Conservation (phyloP, 257 asterid genomes). For the Solanum paucissectum region DNA sequence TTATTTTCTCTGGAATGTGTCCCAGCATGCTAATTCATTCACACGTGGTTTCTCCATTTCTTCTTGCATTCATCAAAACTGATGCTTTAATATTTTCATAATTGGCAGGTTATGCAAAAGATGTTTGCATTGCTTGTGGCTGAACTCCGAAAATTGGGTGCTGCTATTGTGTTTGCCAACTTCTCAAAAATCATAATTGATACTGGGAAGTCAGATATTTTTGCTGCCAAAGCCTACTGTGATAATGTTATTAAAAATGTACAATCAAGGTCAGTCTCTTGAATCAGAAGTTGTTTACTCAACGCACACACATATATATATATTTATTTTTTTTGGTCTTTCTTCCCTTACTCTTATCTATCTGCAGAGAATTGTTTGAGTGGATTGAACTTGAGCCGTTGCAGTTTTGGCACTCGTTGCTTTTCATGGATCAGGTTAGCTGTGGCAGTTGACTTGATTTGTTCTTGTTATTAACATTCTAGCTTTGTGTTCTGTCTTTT, state of each 20-base stretch:
- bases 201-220: conserved; percentile 78
- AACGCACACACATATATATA: background rate
- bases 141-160: conserved; percentile 91
- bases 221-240: conserved; percentile 92
- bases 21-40: background rate
- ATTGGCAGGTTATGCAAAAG: conserved; percentile 80
- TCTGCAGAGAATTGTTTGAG: conserved; percentile 78
- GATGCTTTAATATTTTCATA: background rate
- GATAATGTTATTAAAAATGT: conserved; percentile 76
- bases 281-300: background rate
- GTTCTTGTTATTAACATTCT: background rate
- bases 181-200: conserved; percentile 75
- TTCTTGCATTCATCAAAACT: background rate
- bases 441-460: background rate
- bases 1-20: background rate
- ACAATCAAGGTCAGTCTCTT: conserved; percentile 54
- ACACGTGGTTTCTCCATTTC: background rate
- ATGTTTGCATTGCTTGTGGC: conserved; percentile 91
- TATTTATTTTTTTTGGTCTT: background rate
- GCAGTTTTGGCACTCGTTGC: conserved; percentile 91
- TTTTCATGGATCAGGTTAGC: conserved; percentile 97
- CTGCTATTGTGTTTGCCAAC: conserved; percentile 68
- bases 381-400: conserved; percentile 92
- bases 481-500: background rate
- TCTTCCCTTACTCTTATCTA: conserved; percentile 4